These are phyloP conservation scores for Fusarium sororula DNA, from an alignment of 2,329 filamentous ascomycete genomes.

Conservation along the genomic window DNA sequence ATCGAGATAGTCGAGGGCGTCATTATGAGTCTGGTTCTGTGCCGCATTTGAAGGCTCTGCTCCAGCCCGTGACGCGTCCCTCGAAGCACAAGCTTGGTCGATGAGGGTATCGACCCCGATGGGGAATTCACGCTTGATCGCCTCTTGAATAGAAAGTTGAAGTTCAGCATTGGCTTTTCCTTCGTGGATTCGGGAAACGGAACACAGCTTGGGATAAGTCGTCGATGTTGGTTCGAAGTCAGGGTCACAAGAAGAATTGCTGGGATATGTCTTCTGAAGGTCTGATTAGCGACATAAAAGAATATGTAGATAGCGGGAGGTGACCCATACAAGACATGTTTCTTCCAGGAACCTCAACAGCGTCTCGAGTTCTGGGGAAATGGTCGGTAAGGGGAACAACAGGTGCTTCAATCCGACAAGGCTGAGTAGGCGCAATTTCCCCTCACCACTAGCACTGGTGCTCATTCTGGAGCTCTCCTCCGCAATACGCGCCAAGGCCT, in stretches of 20 bases:
- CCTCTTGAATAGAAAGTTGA: not conserved
- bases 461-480: not conserved
- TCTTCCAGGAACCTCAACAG: not conserved
- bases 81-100: not conserved
- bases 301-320: rapidly evolving
- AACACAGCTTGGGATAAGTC: not conserved
- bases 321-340: not conserved
- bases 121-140: rapidly evolving
- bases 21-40: rapidly evolving
- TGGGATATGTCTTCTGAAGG: not conserved
- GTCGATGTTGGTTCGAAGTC: not conserved
- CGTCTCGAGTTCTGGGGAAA: not conserved
- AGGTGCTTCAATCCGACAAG: not conserved
- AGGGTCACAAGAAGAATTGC: not conserved
- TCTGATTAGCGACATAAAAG: not conserved
- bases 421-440: not conserved
- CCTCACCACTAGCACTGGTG: not conserved
- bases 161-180: not conserved
- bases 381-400: not conserved
- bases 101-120: rapidly evolving
- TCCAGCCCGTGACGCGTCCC: rapidly evolving
- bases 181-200: not conserved
- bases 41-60: not conserved
- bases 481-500: not conserved
- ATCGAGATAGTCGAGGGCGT: not conserved